Evolutionary conservation across 495 filamentous ascomycete species (phyloP), one percentile per base, ranked within the genome.

Genomic region (Cetradonia linearis): DNA sequence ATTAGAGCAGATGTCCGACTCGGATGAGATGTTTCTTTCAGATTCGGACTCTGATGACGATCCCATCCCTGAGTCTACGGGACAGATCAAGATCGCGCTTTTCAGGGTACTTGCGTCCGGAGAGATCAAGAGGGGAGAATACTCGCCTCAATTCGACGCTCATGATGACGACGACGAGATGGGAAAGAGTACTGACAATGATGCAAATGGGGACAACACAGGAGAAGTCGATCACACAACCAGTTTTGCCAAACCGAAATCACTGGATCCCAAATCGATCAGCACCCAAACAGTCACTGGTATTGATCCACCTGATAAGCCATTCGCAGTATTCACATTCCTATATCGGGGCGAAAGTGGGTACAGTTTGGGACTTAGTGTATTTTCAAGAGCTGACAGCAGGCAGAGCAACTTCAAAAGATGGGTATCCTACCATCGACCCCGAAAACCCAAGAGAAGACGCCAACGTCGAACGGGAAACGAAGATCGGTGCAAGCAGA

Each of bases 261-360:
- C 91, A 20, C 79, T 99, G 31, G 94, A 99, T 74, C 93, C 91
- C 1, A 96, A 96, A 73, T 86, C 87, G 10, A 97, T 99, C 68
- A 96, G 91, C 67, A 97, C 94, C 0, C 93, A 99, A 73, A 96
- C 92, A 0, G 93, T 99, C 20, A 97, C 91, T 27, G 93, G 93
- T n/a, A 95, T 99, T 64, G 93, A 99, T 72, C 85, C 87, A 1
- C 88, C 90, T 28, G 91, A 96, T 58, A 89, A 89, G 71, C 94
- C 95, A 18, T 99, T 95, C 74, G 93, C 93, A 2, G 86, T 87
- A 13, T 99, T 99, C 70, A 95, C 95, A 6, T 99, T 99, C 70
- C 88, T 97, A 76, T 99, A 99, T 69, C 82, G 93, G 58, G 93
- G 94, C 69, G 88, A 95, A 72, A 85, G 93, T 96, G 76, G 78